Conservation (phyloP, 108 stramenopile species). For the Cyclotella choctawhatcheeana region DNA sequence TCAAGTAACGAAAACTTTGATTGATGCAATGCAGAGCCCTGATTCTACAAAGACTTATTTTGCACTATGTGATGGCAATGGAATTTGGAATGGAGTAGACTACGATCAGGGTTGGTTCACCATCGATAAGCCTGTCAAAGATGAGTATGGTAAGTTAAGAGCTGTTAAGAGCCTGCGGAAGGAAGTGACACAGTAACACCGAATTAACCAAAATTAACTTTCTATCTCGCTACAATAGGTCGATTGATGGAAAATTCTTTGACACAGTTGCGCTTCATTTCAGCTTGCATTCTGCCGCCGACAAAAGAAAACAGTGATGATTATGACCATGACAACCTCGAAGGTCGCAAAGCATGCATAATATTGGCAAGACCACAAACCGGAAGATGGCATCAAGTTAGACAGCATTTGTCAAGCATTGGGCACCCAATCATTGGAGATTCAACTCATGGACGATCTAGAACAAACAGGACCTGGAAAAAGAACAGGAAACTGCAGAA, state of each 20-base stretch:
- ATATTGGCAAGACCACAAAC: conserved; percentile 47
- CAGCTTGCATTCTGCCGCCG: conserved; percentile 25
- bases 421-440: conserved; percentile 39
- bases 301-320: neutral
- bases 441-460: conserved; percentile 36
- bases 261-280: conserved; percentile 46
- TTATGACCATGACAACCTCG: conserved; percentile 18
- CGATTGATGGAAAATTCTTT: conserved; percentile 24
- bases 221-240: neutral
- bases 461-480: conserved; percentile 48
- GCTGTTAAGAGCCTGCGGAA: too few species aligned
- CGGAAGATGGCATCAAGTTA: conserved; percentile 68
- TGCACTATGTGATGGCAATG: conserved; percentile 50
- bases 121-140: conserved; percentile 45
- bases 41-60: conserved; percentile 55
- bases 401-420: conserved; percentile 60
- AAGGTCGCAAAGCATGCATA: conserved; percentile 42
- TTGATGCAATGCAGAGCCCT: conserved; percentile 49
- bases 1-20: conserved; percentile 44
- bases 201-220: neutral
- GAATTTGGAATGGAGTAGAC: conserved; percentile 44
- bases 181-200: too few species aligned
- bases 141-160: conserved; percentile 44
- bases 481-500: conserved; percentile 36
- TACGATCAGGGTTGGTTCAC: conserved; percentile 50